A percentile compares a stretch with the other conserved stretches of the same genome.
These are phyloP conservation scores for Solanum aculeatissimum DNA, from an alignment of 305 asterid genomes.

Conservation along the genomic window DNA sequence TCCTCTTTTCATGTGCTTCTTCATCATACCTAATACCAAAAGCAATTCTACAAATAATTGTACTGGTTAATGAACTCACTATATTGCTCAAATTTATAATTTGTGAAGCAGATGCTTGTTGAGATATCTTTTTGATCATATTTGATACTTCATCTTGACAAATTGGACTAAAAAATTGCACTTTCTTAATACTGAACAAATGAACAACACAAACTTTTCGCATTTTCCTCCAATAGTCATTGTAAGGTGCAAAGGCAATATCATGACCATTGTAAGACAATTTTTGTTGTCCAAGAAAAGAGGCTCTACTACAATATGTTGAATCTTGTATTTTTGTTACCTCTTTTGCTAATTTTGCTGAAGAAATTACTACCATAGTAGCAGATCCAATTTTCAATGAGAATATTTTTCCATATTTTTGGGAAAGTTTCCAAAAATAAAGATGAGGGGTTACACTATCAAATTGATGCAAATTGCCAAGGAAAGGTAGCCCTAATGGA, in stretches of 20 bases:
- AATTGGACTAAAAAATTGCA: not conserved
- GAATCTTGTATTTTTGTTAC: not conserved
- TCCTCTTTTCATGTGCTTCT: not conserved
- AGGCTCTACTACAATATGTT: not conserved
- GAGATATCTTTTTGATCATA: not conserved
- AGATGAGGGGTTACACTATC: not conserved
- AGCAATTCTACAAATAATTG: not conserved
- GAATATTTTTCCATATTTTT: not conserved
- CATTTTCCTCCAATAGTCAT: not conserved
- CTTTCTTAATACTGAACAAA: not conserved
- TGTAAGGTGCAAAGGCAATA: not conserved
- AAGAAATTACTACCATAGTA: not conserved
- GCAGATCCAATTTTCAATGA: not conserved
- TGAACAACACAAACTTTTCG: not conserved
- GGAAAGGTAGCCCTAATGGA: not conserved
- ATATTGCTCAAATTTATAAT: not conserved
- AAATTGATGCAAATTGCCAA: too few relatives aligned
- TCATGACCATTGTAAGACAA: not conserved
- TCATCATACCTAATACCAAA: not conserved
- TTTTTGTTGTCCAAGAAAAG: not conserved
- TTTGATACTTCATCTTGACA: not conserved
- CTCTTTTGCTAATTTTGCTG: not conserved
- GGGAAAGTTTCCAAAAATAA: not conserved
- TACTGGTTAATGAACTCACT: not conserved
- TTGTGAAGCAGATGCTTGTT: not conserved